These are phyloP conservation scores for Phytopythium delawarense DNA, from an alignment of 352 stramenopile genomes.

Conservation along the genomic window DNA sequence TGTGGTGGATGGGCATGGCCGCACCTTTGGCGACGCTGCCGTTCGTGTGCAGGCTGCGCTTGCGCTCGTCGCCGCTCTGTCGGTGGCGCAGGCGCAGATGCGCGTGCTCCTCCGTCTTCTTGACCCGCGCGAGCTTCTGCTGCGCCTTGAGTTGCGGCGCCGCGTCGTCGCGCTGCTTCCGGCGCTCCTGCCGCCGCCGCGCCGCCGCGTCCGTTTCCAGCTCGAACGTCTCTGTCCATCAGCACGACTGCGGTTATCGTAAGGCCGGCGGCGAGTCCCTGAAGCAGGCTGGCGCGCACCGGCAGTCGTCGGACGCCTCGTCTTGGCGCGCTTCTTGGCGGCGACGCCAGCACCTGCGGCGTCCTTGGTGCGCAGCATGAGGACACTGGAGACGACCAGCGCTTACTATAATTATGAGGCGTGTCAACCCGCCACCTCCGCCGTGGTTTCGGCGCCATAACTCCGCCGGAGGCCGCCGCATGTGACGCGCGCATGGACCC, in stretches of 20 bases:
- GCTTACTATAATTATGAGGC: neutral
- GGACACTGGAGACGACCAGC: neutral
- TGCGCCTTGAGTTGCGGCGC: constrained; percentile 26
- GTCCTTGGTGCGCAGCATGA: neutral
- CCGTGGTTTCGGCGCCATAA: neutral
- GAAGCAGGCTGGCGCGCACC: neutral
- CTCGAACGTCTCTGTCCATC: constrained; percentile 14
- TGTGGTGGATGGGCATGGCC: neutral
- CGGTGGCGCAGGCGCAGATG: constrained; percentile 36
- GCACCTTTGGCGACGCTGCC: constrained; percentile 7
- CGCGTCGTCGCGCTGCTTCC: constrained; percentile 10
- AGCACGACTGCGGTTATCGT: neutral
- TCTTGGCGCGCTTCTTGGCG: neutral
- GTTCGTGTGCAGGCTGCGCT: constrained; percentile 48
- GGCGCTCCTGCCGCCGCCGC: constrained; percentile 13
- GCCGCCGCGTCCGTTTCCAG: constrained; percentile 20
- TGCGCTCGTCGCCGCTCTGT: constrained; percentile 23
- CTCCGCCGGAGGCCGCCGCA: neutral
- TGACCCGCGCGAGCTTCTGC: constrained; percentile 43
- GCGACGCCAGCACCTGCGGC: neutral
- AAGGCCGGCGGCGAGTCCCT: neutral
- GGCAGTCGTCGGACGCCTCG: neutral
- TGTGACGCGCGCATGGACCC: neutral
- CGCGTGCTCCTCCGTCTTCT: constrained; percentile 49
- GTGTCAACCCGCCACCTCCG: neutral